Evolutionary conservation across 352 stramenopile species (phyloP).

Genomic region (Phytopythium boreale): DNA sequence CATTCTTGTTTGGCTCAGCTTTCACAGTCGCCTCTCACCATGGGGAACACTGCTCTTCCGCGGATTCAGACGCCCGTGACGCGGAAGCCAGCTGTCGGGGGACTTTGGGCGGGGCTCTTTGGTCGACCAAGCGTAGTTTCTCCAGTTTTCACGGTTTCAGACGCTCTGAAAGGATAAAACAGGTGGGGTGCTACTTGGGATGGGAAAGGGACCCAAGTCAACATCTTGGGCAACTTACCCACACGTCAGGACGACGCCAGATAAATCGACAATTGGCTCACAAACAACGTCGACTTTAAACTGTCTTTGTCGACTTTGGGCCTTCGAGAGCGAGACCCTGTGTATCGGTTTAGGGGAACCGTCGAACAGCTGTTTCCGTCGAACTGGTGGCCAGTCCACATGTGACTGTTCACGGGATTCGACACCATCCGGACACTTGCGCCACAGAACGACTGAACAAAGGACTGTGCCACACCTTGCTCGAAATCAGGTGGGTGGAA

Average conservation of each 20-base stretch:
- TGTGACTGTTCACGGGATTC: not conserved
- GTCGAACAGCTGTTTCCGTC: not conserved
- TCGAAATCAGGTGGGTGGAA: not conserved
- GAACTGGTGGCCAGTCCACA: not conserved
- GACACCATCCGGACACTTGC: not conserved
- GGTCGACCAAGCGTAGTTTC: not conserved
- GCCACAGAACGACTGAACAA: not conserved
- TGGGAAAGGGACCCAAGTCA: not conserved
- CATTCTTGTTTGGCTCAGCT: not conserved
- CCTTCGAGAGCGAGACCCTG: no score
- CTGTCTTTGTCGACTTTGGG: no score
- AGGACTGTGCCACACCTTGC: not conserved
- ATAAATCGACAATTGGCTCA: not conserved
- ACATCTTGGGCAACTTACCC: not conserved
- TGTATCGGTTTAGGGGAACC: not conserved
- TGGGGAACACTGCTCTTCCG: slow-evolving; percentile 1
- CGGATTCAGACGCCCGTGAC: slow-evolving; percentile 2
- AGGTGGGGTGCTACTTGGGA: not conserved
- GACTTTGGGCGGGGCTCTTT: not conserved
- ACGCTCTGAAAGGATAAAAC: not conserved
- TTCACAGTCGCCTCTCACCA: not conserved
- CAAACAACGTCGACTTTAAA: no score
- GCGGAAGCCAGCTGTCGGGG: not conserved
- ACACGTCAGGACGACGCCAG: not conserved
- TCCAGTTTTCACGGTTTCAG: not conserved